These are phyloP conservation scores for Ascodesmis nigricans DNA, from an alignment of 495 filamentous ascomycete species.

Conservation along the genomic window DNA sequence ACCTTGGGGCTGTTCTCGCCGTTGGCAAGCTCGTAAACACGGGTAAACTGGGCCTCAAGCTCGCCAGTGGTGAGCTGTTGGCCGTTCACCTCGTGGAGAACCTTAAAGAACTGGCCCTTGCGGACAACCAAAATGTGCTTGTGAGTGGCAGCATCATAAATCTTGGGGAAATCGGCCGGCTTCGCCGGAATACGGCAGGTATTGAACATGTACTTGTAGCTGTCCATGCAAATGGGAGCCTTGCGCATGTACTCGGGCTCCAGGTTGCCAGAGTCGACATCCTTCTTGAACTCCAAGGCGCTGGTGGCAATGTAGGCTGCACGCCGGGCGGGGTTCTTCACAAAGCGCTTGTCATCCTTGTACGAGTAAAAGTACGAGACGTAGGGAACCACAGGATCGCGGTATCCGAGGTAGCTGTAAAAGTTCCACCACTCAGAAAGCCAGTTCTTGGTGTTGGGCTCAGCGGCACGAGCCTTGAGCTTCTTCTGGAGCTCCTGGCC, in stretches of 20 bases:
- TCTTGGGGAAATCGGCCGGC: conserved; percentile 60
- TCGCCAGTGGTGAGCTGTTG: conserved; percentile 66
- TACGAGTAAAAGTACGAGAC: conserved; percentile 99
- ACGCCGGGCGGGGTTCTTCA: conserved; percentile 73
- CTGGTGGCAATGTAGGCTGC: conserved; percentile 76
- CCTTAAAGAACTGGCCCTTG: conserved; percentile 97
- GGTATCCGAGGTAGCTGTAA: conserved; percentile 71
- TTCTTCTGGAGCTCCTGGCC: conserved; percentile 78
- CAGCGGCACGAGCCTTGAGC: conserved; percentile 54
- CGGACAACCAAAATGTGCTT: conserved; percentile 77
- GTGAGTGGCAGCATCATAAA: conserved; percentile 48
- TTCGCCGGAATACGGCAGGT: conserved; percentile 66
- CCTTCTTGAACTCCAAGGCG: conserved; percentile 76
- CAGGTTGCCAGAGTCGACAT: conserved; percentile 60
- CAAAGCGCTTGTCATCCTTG: conserved; percentile 59
- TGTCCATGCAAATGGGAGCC: conserved; percentile 88
- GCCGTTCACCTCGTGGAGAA: conserved; percentile 56
- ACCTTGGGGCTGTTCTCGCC: conserved; percentile 47
- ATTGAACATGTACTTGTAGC: conserved; percentile 99
- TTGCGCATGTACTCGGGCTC: conserved; percentile 98
- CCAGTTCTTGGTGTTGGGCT: conserved; percentile 84
- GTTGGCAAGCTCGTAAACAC: conserved; percentile 55
- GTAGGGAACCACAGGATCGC: conserved; percentile 91
- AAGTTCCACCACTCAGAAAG: conserved; percentile 95
- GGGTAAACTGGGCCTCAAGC: conserved; percentile 67